Conservation (phyloP, 2,329 filamentous ascomycete species). For the Hawksworthiomyces lignivorus region DNA sequence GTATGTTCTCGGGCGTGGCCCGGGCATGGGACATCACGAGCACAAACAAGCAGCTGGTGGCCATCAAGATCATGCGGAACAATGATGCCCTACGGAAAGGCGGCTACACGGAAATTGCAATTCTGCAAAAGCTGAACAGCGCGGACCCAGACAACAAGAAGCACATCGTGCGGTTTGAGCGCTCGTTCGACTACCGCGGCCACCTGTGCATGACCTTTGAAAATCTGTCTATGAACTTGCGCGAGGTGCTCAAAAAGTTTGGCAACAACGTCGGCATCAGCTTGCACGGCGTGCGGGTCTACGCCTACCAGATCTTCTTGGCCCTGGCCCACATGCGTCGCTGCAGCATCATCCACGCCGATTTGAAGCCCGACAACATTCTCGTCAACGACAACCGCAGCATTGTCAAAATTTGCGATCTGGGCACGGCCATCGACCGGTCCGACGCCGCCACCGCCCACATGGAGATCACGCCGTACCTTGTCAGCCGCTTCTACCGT, state of each 20-base stretch:
- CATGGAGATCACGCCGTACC: conserved; percentile 86
- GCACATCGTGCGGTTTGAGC: conserved; percentile 81
- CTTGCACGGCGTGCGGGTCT: conserved; percentile 74
- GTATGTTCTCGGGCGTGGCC: conserved; percentile 96
- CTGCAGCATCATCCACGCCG: conserved; percentile 89
- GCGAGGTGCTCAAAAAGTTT: conserved; percentile 92
- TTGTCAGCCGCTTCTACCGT: conserved; percentile 95
- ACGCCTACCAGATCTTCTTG: conserved; percentile 90
- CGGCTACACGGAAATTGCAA: conserved; percentile 89
- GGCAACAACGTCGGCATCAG: conserved; percentile 92
- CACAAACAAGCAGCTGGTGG: conserved; percentile 63
- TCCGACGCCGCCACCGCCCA: conserved; percentile 64
- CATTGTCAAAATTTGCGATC: conserved; percentile 86
- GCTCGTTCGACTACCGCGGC: conserved; percentile 86
- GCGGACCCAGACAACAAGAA: conserved; percentile 84
- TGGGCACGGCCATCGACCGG: conserved; percentile 90
- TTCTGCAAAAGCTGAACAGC: conserved; percentile 77
- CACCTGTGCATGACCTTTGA: conserved; percentile 97
- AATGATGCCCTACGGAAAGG: conserved; percentile 90
- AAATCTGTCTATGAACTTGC: conserved; percentile 84
- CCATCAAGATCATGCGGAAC: conserved; percentile 96
- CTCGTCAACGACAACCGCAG: conserved; percentile 80
- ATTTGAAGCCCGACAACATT: conserved; percentile 97
- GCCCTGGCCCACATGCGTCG: conserved; percentile 81
- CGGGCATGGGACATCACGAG: conserved; percentile 72